Conservation (phyloP, 2,329 filamentous ascomycete genomes). For the Neonectria coccinea region DNA sequence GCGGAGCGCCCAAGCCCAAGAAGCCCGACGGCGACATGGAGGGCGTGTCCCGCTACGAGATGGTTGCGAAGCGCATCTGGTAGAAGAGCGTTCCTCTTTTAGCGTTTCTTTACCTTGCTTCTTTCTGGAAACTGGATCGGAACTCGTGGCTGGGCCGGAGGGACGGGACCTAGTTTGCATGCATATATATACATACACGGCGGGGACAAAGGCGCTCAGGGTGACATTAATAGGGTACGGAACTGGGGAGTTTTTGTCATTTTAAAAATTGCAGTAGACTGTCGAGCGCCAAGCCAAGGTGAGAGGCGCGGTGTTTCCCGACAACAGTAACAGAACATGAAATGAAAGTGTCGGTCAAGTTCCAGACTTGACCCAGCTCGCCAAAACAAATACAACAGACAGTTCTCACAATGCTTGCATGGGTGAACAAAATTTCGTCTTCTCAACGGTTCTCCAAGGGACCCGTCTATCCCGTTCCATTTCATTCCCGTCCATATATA, state of each 20-base stretch:
- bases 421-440: not conserved
- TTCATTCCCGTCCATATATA: constrained; percentile 1
- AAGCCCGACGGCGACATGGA: constrained; percentile 67
- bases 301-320: not conserved
- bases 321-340: not conserved
- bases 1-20: constrained; percentile 62
- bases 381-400: not conserved
- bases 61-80: constrained; percentile 98
- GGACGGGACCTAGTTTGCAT: constrained; percentile 15
- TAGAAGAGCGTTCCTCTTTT: constrained; percentile 54
- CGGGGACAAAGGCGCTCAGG: not conserved
- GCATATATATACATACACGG: constrained; percentile 7
- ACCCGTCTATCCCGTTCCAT: constrained; percentile 21
- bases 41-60: constrained; percentile 85
- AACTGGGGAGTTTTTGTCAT: not conserved
- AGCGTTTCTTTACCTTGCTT: not conserved
- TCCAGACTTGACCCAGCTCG: not conserved
- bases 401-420: not conserved
- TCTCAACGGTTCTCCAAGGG: not conserved
- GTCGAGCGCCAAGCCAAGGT: not conserved
- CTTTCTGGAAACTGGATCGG: constrained; percentile 6
- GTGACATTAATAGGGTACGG: not conserved
- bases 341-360: not conserved
- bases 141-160: constrained; percentile 25
- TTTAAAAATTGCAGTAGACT: not conserved